Base-by-base conservation (phyloP, 805 yeast genomes). In the Yarrowia phangngaensis region DNA sequence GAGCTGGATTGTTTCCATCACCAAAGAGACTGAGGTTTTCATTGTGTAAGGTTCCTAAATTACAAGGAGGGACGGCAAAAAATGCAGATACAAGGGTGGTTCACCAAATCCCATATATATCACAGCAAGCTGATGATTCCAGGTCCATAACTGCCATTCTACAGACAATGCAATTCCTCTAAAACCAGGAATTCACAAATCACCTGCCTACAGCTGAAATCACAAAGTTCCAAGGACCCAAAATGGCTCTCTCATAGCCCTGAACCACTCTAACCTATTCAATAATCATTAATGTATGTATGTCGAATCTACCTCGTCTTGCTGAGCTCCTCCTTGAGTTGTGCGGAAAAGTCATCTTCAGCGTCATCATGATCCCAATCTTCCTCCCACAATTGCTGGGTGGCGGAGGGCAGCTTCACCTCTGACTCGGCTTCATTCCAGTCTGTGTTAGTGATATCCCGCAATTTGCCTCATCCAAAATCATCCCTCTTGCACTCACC, bases 331-430 rank as follows among this genome's bases (percentile, higher is more conserved):
- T 67, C 71, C 75, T 80, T 79, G 62, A 90, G 72, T 58, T 76
- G 80, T 54, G 73, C 74, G 32, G 92, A 79, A 67, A 90, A 92
- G 56, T 86, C 87, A 60, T 89, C 97, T 53, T 85, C 92, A 52
- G 82, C 84, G 60, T 89, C 96, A 52, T 69, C 73, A 54, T 88
- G 95, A 63, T 90, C 97, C 98, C 98, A 90, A 64, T 87, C 90
- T 66, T 89, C 96, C 58, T 89, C 95, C 97, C 97, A 89, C 46
- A 89, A 75, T 54, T 78, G 74, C 58, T 76, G 66, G 64, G 76
- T 71, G 56, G 71, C 69, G 27, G 61, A 63, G 22, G 48, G 23
- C 29, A 54, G 57, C 58, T 73, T 62, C 53, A 74, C 72, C 55
- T 78, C 63, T 51, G 81, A 65, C 58, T 80, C 72, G 51, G 72